Conservation (phyloP, 2,329 filamentous ascomycete species). For the Blumeria hordei region DNA sequence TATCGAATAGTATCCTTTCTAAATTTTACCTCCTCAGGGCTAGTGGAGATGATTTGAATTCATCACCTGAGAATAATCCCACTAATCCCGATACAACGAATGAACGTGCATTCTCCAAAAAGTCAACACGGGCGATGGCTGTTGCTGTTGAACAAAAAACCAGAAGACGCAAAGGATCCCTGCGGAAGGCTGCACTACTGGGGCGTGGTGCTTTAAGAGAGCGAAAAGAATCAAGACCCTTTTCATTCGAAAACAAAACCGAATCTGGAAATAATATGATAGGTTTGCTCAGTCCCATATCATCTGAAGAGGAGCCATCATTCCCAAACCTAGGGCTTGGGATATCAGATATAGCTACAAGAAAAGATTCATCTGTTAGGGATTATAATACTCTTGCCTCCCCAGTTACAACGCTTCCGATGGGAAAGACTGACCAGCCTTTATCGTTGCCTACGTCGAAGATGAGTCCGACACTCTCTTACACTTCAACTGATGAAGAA, state of each 20-base stretch:
- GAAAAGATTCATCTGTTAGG: not conserved
- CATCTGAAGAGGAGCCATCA: slow-evolving; percentile 11
- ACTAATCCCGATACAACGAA: not conserved
- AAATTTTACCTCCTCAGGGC: slow-evolving; percentile 43
- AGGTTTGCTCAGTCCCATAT: slow-evolving; percentile 5
- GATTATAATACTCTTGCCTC: not conserved
- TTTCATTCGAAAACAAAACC: slow-evolving; percentile 10
- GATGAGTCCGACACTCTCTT: slow-evolving; percentile 30
- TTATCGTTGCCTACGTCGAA: slow-evolving; percentile 15
- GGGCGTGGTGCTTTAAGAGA: slow-evolving; percentile 45
- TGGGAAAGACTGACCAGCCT: slow-evolving; percentile 10
- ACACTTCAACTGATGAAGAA: slow-evolving; percentile 62
- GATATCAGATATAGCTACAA: not conserved
- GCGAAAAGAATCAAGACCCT: slow-evolving; percentile 24
- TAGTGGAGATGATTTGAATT: slow-evolving; percentile 15
- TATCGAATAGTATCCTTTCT: slow-evolving; percentile 35
- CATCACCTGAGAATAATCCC: not conserved
- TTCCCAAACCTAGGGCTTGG: slow-evolving; percentile 18
- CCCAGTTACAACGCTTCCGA: slow-evolving; percentile 7
- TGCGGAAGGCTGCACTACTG: slow-evolving; percentile 67
- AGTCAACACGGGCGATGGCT: slow-evolving; percentile 14
- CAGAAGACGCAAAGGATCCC: slow-evolving; percentile 55
- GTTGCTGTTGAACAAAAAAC: slow-evolving; percentile 23
- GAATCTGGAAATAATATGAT: slow-evolving; percentile 6
- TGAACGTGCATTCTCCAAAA: slow-evolving; percentile 7